Evolutionary conservation across 306 rosid genomes (phyloP).

Genomic region (Castanea sativa): DNA sequence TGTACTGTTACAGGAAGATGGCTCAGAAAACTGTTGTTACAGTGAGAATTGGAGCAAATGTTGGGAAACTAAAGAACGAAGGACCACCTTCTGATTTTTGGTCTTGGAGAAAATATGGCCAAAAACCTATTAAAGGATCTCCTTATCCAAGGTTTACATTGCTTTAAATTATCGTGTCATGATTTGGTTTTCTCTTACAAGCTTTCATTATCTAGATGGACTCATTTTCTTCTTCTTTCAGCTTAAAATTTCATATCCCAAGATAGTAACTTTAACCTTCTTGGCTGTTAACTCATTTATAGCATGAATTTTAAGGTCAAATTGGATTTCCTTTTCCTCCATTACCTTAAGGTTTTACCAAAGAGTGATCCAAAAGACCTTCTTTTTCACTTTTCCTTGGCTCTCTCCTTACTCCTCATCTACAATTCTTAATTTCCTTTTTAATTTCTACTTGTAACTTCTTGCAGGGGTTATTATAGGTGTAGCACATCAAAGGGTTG

Average conservation of each 20-base stretch:
- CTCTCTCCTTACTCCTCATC: neutral
- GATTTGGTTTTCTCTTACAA: constrained; percentile 3
- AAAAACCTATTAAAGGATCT: constrained; percentile 92
- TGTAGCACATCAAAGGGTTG: constrained; percentile 93
- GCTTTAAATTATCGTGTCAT: neutral
- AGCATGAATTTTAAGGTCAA: neutral
- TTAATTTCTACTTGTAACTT: neutral
- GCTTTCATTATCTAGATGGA: neutral
- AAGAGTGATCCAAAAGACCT: neutral
- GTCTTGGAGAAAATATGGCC: constrained; percentile 99
- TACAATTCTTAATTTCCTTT: constrained; percentile 8
- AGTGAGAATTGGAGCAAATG: constrained; percentile 70
- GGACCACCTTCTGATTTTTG: constrained; percentile 85
- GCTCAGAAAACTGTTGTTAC: constrained; percentile 67
- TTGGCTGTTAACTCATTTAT: neutral
- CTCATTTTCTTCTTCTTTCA: constrained; percentile 4
- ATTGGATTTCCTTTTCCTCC: neutral
- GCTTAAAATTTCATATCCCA: neutral
- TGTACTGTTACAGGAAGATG: constrained; percentile 52
- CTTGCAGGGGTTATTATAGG: constrained; percentile 74
- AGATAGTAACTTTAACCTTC: constrained; percentile 4
- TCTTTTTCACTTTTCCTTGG: neutral
- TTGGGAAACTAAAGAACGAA: constrained; percentile 80
- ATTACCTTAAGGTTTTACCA: constrained; percentile 10
- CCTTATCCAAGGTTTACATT: constrained; percentile 80